phyloP scores from a whole-genome alignment of 2,329 filamentous ascomycete species.

The Ophiostoma sp. region DNA sequence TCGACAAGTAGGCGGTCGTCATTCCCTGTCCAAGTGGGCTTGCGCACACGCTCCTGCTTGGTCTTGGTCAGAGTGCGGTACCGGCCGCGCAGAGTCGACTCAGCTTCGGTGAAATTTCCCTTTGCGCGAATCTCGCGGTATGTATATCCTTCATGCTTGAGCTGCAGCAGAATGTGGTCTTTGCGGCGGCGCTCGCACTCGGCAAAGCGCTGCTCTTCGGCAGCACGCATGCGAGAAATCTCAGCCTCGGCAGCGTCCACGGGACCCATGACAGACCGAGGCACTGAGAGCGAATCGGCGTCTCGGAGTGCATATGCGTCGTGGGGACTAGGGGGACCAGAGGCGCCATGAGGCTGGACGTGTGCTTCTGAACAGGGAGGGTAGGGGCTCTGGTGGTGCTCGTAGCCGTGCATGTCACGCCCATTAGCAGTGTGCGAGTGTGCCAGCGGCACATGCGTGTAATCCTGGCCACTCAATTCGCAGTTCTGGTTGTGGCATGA shows the following conservation, averaged over 20 bases:
- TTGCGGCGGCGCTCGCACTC: conserved; percentile 28
- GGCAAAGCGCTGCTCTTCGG: neutral
- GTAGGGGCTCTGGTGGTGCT: neutral
- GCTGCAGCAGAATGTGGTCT: conserved; percentile 49
- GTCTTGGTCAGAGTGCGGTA: conserved; percentile 61
- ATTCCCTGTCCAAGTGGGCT: conserved; percentile 56
- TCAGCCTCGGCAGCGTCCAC: neutral
- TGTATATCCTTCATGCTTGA: conserved; percentile 52
- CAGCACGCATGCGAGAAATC: neutral
- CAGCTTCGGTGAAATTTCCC: conserved; percentile 57
- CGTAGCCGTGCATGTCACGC: neutral
- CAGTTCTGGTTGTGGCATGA: neutral
- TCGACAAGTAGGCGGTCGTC: conserved; percentile 48
- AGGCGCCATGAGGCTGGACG: neutral
- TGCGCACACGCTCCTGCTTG: conserved; percentile 57
- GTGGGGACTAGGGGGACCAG: neutral
- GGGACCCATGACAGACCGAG: neutral
- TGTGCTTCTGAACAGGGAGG: neutral
- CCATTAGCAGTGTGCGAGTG: neutral
- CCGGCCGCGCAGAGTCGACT: conserved; percentile 67
- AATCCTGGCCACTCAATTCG: neutral
- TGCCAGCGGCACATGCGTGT: neutral
- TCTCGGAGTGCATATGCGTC: neutral
- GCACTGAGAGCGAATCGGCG: neutral
- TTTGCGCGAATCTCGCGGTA: conserved; percentile 58